These are phyloP conservation scores for Triticum urartu DNA, from an alignment of 176 grass and related monocot genomes.

Conservation along the genomic window DNA sequence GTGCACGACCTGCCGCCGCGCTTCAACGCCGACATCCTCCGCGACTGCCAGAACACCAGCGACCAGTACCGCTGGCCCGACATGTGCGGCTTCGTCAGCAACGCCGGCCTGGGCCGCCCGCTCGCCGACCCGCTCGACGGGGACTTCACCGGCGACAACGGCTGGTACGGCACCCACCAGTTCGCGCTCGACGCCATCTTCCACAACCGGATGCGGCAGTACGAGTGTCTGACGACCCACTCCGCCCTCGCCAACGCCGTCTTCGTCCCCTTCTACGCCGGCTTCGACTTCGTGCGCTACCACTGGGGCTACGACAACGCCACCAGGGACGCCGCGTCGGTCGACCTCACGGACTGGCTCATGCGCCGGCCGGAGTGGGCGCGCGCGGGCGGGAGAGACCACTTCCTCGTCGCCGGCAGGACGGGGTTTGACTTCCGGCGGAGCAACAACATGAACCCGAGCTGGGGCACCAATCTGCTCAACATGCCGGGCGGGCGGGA, in stretches of 20 bases:
- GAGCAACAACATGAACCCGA: constrained; percentile 26
- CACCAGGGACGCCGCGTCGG: constrained; percentile 35
- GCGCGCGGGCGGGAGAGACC: constrained; percentile 41
- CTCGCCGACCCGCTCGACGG: constrained; percentile 38
- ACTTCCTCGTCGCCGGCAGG: constrained; percentile 62
- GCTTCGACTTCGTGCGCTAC: constrained; percentile 66
- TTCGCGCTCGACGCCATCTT: constrained; percentile 68
- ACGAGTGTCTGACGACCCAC: constrained; percentile 62
- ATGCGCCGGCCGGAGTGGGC: constrained; percentile 30
- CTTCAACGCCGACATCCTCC: constrained; percentile 71
- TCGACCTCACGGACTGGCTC: constrained; percentile 40
- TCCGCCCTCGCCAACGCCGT: constrained; percentile 49
- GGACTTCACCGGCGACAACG: constrained; percentile 37
- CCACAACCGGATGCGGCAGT: constrained; percentile 71
- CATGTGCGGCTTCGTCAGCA: constrained; percentile 57
- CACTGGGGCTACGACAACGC: constrained; percentile 61
- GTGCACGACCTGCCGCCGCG: constrained; percentile 57
- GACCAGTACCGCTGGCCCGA: constrained; percentile 65
- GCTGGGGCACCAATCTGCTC: constrained; percentile 61
- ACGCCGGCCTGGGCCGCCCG: constrained; percentile 52
- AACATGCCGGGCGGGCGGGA: constrained; percentile 41
- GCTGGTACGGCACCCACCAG: constrained; percentile 73
- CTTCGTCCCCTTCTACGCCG: constrained; percentile 76
- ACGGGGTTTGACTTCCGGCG: constrained; percentile 66
- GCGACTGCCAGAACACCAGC: constrained; percentile 45